Evolutionary conservation across 208 protist species (phyloP).

Genomic region (Acanthamoeba divionensis): DNA sequence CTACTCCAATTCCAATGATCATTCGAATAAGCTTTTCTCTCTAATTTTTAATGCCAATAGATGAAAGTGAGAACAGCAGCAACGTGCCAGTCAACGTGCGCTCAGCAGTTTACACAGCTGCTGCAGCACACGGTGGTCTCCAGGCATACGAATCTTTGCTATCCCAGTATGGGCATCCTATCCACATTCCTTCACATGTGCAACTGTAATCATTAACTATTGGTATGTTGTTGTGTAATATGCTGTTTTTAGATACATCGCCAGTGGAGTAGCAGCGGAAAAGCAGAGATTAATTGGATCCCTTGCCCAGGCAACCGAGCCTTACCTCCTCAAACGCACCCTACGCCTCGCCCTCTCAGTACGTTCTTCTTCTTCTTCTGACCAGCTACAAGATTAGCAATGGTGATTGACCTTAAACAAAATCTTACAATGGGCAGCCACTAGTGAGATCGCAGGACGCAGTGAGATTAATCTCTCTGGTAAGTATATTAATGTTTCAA

Average conservation of each 20-base stretch:
- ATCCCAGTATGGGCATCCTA: not conserved
- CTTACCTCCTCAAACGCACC: conserved; percentile 36
- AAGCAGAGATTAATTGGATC: not conserved
- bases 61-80: not conserved
- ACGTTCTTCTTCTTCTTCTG: too few species aligned
- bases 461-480: not conserved
- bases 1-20: not conserved
- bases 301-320: not conserved
- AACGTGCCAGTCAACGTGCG: not conserved
- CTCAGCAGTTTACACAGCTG: not conserved
- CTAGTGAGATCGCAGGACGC: conserved; percentile 32
- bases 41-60: not conserved
- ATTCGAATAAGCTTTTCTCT: not conserved
- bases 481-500: too few species aligned
- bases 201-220: not conserved
- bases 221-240: not conserved
- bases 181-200: not conserved
- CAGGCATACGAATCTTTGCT: conserved; percentile 28
- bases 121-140: not conserved
- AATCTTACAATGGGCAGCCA: too few species aligned
- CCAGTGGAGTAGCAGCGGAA: not conserved
- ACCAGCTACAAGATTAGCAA: too few species aligned
- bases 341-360: not conserved
- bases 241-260: not conserved
- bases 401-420: too few species aligned